Evolutionary conservation across 768 basidiomycete species (phyloP).

Genomic region (Pleurotus sapidus): DNA sequence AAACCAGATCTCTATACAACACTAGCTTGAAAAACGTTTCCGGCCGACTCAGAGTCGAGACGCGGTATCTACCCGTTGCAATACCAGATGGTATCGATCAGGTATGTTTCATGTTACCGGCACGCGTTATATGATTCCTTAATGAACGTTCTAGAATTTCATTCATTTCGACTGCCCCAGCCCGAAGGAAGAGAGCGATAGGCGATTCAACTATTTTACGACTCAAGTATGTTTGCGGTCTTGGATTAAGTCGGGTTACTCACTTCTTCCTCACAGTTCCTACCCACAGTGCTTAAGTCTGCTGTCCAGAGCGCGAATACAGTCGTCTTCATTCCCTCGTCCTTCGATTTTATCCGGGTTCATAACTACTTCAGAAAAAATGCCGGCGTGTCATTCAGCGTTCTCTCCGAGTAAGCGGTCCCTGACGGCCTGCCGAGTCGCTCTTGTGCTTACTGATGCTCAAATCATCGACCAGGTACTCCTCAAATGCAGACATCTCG

Average conservation of each 20-base stretch:
- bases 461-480: slow-evolving; percentile 56
- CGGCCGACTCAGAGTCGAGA: slow-evolving; percentile 75
- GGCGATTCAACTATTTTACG: slow-evolving; percentile 84
- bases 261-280: slow-evolving; percentile 42
- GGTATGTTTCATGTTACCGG: slow-evolving; percentile 19
- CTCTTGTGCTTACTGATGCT: no score
- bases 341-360: slow-evolving; percentile 93
- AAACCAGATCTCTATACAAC: slow-evolving; percentile 79
- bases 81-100: slow-evolving; percentile 86
- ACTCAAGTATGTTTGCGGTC: slow-evolving; percentile 55
- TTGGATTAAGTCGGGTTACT: not conserved
- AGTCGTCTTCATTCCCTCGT: slow-evolving; percentile 87
- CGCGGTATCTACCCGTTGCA: slow-evolving; percentile 66
- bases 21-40: slow-evolving; percentile 74
- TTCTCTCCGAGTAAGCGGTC: slow-evolving; percentile 80
- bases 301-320: slow-evolving; percentile 92
- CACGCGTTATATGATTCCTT: not conserved
- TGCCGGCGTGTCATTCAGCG: slow-evolving; percentile 66
- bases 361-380: slow-evolving; percentile 82
- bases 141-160: slow-evolving; percentile 49
- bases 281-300: slow-evolving; percentile 83
- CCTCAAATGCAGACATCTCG: slow-evolving; percentile 90
- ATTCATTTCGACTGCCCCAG: slow-evolving; percentile 68
- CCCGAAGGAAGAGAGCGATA: slow-evolving; percentile 79
- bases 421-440: not conserved